Percentiles rank a stretch among this genome's conserved stretches.
Conservation (phyloP, 2,329 filamentous ascomycete species). For the Ophiostoma fasciatum region DNA sequence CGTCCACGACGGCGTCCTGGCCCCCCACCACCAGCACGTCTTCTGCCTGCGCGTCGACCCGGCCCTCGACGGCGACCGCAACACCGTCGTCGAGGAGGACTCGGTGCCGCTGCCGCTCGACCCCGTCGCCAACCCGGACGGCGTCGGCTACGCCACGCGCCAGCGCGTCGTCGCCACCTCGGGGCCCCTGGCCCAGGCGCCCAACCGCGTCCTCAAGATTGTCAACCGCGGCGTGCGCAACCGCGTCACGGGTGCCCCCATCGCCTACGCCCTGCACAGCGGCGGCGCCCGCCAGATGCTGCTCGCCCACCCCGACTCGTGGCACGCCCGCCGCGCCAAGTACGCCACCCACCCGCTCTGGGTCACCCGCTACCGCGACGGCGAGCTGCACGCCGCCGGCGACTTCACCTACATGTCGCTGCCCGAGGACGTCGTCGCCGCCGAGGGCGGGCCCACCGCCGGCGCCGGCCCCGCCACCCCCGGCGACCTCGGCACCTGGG, state of each 20-base stretch:
- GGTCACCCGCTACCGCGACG: conserved; percentile 29
- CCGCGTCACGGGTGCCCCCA: conserved; percentile 24
- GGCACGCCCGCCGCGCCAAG: conserved; percentile 25
- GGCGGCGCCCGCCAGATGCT: conserved; percentile 28
- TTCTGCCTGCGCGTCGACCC: conserved; percentile 49
- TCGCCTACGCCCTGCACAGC: conserved; percentile 30
- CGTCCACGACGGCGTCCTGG: conserved; percentile 46
- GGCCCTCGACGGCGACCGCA: conserved; percentile 43
- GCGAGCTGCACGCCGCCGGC: conserved; percentile 27
- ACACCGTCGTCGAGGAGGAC: conserved; percentile 30
- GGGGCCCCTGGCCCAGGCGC: conserved; percentile 31
- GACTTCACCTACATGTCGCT: conserved; percentile 31
- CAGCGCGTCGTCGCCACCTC: conserved; percentile 28
- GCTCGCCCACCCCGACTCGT: conserved; percentile 24
- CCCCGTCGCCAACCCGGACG: conserved; percentile 31
- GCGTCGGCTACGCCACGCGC: conserved; percentile 27
- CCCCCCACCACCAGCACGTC: conserved; percentile 56
- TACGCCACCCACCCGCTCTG: conserved; percentile 28
- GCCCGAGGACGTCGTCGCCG: conserved; percentile 21
- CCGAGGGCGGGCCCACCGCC: conserved; percentile 9
- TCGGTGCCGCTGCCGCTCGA: conserved; percentile 26
- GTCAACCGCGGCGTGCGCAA: conserved; percentile 29
- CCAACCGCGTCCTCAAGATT: conserved; percentile 34
- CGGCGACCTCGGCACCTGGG: conserved; percentile 14
- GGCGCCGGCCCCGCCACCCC: neutral